These are phyloP conservation scores for Trypanosoma melophagium DNA, from an alignment of 208 protist species.

Conservation along the genomic window DNA sequence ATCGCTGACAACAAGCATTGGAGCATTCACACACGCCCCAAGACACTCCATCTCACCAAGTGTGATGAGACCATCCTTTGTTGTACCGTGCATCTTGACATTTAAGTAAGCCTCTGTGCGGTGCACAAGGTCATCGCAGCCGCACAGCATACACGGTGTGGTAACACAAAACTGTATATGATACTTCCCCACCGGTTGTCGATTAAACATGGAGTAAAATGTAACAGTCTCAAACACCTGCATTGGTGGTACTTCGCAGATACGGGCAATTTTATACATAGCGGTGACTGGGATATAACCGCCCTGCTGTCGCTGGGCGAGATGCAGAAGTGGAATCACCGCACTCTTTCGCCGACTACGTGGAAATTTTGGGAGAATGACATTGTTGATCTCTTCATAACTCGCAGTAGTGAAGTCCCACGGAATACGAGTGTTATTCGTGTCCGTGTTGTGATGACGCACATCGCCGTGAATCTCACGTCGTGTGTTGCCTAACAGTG, in stretches of 20 bases:
- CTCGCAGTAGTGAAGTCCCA: constrained; percentile 91
- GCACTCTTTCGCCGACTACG: constrained; percentile 68
- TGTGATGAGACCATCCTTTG: constrained; percentile 85
- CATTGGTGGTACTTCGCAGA: constrained; percentile 91
- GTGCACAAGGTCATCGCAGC: constrained; percentile 85
- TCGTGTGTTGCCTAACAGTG: background rate
- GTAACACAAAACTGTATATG: constrained; percentile 94
- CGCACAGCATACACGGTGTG: constrained; percentile 92
- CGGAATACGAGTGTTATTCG: constrained; percentile 89
- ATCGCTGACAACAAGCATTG: constrained; percentile 92
- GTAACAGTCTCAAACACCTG: constrained; percentile 92
- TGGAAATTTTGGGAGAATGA: constrained; percentile 93
- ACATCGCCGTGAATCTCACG: constrained; percentile 78
- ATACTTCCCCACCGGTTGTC: constrained; percentile 92
- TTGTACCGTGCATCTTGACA: constrained; percentile 84
- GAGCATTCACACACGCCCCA: constrained; percentile 92
- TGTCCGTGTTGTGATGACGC: constrained; percentile 87
- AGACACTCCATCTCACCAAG: constrained; percentile 95
- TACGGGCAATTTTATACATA: constrained; percentile 94
- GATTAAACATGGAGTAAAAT: constrained; percentile 96
- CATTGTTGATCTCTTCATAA: constrained; percentile 88
- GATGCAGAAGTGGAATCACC: constrained; percentile 89
- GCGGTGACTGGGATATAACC: constrained; percentile 92
- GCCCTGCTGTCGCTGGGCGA: constrained; percentile 90
- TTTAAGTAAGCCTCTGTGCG: constrained; percentile 79